These are phyloP conservation scores for Cucurbita maxima DNA, from an alignment of 306 rosid species.

Conservation along the genomic window DNA sequence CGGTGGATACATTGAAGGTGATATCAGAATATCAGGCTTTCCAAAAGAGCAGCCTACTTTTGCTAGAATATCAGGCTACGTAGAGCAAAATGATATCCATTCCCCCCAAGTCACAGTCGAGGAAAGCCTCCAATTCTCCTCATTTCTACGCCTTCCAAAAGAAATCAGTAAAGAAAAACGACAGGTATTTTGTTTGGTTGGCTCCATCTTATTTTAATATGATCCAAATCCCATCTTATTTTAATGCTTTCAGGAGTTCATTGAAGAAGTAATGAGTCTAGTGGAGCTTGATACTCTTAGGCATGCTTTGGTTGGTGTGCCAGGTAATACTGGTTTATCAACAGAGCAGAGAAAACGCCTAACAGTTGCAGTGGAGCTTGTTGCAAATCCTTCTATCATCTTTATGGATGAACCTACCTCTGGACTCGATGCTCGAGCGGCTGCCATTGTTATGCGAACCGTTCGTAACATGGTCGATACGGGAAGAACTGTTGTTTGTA, in stretches of 20 bases:
- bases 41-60: constrained; percentile 60
- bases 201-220: not conserved
- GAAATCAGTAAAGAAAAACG: constrained; percentile 42
- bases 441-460: constrained; percentile 78
- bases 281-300: constrained; percentile 66
- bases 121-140: constrained; percentile 68
- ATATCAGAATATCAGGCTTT: constrained; percentile 62
- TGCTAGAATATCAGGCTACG: constrained; percentile 81
- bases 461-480: constrained; percentile 86
- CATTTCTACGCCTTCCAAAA: constrained; percentile 76
- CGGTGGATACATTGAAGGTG: constrained; percentile 79
- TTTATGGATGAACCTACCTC: constrained; percentile 93
- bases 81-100: constrained; percentile 70
- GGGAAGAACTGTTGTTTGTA: constrained; percentile 83
- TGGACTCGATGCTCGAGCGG: constrained; percentile 87
- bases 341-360: constrained; percentile 80
- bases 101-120: constrained; percentile 23
- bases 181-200: constrained; percentile 27
- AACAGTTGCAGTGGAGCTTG: constrained; percentile 83
- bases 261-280: constrained; percentile 64
- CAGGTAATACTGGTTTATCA: constrained; percentile 70
- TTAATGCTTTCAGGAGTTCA: constrained; percentile 49
- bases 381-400: constrained; percentile 83
- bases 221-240: not conserved
- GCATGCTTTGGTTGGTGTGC: constrained; percentile 70